Base-by-base conservation (phyloP, 2,329 filamentous ascomycete genomes). In the Fusarium sp. region DNA sequence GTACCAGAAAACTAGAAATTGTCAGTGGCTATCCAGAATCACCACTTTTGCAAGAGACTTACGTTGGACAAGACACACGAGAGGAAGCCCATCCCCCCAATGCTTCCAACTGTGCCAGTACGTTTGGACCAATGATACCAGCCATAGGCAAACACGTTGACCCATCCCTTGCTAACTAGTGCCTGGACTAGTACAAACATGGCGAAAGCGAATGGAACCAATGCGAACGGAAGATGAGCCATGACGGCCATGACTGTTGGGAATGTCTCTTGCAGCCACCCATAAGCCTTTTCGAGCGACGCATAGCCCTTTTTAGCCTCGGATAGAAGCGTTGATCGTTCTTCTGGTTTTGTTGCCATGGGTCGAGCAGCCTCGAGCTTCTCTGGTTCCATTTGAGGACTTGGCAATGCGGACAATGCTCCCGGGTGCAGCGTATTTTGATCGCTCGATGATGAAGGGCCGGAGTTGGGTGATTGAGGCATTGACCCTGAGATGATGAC, bases 171-270 rank as follows among this genome's bases (percentile, higher is more conserved):
- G 0, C 90, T 93, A 0, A 92, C 91, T 3, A 94, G 81, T 0
- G 87, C 91, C 77, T 94, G 91, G 0, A 94, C 92, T 0, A 94
- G 86, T 15, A 94, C 86, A 69, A 94, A 94, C 92, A 94, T 94
- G 68, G 87, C 85, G 62, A 94, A 90, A 0, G 91, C 90, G 75
- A 94, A 94, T 0, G 92, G 92, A 0, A 94, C 85, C 0, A 94
- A 86, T 0, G 90, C 86, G 59, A 92, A 88, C 0, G 92, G 92
- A 4, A 94, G 83, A 77, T 93, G 91, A 0, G 87, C 81, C 11
- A 91, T 78, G 0, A 94, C 91, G 0, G 90, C 88, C 26, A 89
- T 89, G 4, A 89, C 88, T 0, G 91, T 93, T 0, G 92, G 92
- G 53, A 94, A 94, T 0, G 91, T 93, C 76, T 91, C 90, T 68